Base-by-base conservation (phyloP, 768 basidiomycete genomes). In the Lactifluus pinguis region DNA sequence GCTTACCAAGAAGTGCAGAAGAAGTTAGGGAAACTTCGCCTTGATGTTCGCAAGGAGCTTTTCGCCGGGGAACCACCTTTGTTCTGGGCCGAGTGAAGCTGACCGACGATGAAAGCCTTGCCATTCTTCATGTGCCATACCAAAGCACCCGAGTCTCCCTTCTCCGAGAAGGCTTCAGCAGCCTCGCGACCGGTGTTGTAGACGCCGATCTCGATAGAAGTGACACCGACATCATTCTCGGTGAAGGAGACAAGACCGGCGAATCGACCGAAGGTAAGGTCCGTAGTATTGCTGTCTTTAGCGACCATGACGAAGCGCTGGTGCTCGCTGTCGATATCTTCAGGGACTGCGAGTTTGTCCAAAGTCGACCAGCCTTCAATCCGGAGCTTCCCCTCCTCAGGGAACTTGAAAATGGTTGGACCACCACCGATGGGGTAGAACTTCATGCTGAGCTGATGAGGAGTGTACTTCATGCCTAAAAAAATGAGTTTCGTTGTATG, bases 121-220 rank as follows among this genome's bases (percentile, higher is more conserved):
- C 68, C 70, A 50, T 69, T 63, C 25, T 25, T 25, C 25, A 25
- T 25, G 25, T 25, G 25, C 59, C 67, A 64, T 65, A 76, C 68
- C 59, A 72, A 68, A 1, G 74, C 69, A 49, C 75, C 74, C 4
- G 72, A 76, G 65, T 76, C 73, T 3, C 75, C 73, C 39, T 68
- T 65, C 49, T 36, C 67, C 0, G 75, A 73, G 67, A 76, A 76
- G 7, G 44, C 10, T 39, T 68, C 66, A 7, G 62, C 63, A 51
- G 64, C 57, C 57, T 65, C 68, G 15, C 42, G 17, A 25, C 67
- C 25, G 25, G 25, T 72, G 58, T 71, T 70, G 49, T 71, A 70
- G 19, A 76, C 64, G 38, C 65, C 69, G n/a, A 69, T 53, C 62
- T 75, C 72, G 29, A 61, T 62, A 48, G 72, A 69, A 59, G 48